Conservation (phyloP, 306 rosid species). For the Cyclanthera cordifolia region DNA sequence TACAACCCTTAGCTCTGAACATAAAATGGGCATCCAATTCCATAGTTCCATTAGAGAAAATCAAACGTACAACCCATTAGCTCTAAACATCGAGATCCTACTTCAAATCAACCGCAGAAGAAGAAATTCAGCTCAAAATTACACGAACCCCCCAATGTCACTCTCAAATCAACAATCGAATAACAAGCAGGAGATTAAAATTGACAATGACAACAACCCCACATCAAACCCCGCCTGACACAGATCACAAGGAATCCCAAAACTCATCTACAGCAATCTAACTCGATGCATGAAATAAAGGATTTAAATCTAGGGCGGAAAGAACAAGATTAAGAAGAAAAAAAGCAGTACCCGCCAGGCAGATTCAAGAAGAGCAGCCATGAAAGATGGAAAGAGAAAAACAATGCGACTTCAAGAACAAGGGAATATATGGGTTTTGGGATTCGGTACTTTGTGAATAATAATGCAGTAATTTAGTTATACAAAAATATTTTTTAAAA, state of each 20-base stretch:
- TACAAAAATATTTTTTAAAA: too few relatives aligned
- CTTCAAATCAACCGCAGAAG: background rate
- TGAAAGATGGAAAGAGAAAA: slow-evolving; percentile 15
- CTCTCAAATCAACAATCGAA: background rate
- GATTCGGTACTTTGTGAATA: too few relatives aligned
- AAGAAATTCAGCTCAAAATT: background rate
- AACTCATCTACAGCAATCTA: too few relatives aligned
- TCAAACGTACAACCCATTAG: background rate
- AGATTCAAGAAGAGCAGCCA: slow-evolving; percentile 26
- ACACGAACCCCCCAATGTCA: background rate
- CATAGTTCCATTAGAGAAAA: background rate
- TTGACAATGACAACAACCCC: background rate
- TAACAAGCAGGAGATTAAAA: background rate
- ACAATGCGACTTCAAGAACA: background rate
- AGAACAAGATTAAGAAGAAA: background rate
- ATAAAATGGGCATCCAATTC: too few relatives aligned
- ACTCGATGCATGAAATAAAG: background rate
- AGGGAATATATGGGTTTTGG: too few relatives aligned
- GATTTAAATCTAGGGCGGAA: slow-evolving; percentile 21
- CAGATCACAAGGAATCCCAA: background rate
- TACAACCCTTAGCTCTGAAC: background rate
- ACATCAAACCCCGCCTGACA: background rate
- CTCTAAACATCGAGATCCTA: background rate
- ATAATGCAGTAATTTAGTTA: too few relatives aligned
- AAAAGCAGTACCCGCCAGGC: slow-evolving; percentile 55